These are phyloP conservation scores for Cytospora piceicola DNA, from an alignment of 2,329 filamentous ascomycete species.

Conservation along the genomic window DNA sequence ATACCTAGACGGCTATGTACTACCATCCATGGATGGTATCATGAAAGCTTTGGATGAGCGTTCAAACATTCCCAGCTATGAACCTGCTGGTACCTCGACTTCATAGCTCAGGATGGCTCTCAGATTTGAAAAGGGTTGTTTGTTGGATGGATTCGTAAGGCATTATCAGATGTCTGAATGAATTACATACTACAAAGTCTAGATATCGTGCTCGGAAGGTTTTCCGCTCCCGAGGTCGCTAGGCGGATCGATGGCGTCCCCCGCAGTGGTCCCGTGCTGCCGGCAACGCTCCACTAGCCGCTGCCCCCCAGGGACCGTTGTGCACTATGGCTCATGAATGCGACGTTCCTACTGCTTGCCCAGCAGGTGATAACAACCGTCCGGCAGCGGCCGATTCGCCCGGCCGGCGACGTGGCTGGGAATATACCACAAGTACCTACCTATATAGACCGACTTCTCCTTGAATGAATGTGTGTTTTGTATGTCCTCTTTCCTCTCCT, in stretches of 20 bases:
- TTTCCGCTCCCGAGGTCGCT: constrained; percentile 1
- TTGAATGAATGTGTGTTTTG: background rate
- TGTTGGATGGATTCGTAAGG: background rate
- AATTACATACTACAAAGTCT: background rate
- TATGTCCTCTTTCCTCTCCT: background rate
- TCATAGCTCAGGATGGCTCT: no score
- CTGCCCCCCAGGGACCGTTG: background rate
- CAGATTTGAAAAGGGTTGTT: background rate
- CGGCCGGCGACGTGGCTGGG: constrained; percentile 26
- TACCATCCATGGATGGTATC: no score
- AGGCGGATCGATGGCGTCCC: constrained; percentile 12
- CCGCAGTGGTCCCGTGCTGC: constrained; percentile 27
- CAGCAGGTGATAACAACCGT: constrained; percentile 24
- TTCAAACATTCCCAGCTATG: background rate
- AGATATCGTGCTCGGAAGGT: background rate
- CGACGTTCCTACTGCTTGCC: constrained; percentile 19
- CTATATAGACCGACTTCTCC: constrained; percentile 21
- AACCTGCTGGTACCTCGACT: background rate
- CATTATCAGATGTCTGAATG: background rate
- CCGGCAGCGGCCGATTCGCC: constrained; percentile 24
- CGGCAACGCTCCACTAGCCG: constrained; percentile 20
- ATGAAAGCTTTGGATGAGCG: background rate
- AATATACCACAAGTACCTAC: constrained; percentile 1
- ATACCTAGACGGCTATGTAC: no score
- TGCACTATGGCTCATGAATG: constrained; percentile 15